These are phyloP conservation scores for Aspergillus caelatus DNA, from an alignment of 2,329 filamentous ascomycete species.

Conservation along the genomic window DNA sequence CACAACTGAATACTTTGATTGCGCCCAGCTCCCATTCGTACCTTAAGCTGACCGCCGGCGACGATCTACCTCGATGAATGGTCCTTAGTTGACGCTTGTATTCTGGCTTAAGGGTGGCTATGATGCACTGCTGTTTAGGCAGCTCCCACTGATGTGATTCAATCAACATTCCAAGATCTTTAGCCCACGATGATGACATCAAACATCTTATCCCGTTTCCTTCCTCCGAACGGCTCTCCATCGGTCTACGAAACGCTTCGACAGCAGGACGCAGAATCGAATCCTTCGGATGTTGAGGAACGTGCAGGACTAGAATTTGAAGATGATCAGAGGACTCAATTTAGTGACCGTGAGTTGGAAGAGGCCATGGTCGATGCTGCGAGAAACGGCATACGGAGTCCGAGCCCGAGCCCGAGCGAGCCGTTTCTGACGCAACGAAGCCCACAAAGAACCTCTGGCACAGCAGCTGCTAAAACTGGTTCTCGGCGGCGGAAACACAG, in stretches of 20 bases:
- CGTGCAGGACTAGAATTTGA: slow-evolving; percentile 53
- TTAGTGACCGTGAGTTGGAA: slow-evolving; percentile 61
- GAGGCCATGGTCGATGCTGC: slow-evolving; percentile 56
- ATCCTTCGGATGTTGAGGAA: slow-evolving; percentile 49
- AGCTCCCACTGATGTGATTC: slow-evolving; percentile 10
- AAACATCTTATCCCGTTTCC: slow-evolving; percentile 45
- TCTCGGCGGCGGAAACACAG: slow-evolving; percentile 31
- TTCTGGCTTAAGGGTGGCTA: slow-evolving; percentile 15
- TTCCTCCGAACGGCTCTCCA: slow-evolving; percentile 53
- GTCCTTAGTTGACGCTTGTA: slow-evolving; percentile 12
- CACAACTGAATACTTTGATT: neutral
- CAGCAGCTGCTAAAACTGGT: slow-evolving; percentile 18
- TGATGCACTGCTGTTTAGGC: slow-evolving; percentile 15
- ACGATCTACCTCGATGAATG: slow-evolving; percentile 14
- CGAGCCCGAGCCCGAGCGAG: slow-evolving; percentile 47
- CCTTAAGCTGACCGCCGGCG: neutral
- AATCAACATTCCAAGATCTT: neutral
- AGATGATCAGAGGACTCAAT: slow-evolving; percentile 52
- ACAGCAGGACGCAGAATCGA: slow-evolving; percentile 49
- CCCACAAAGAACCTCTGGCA: slow-evolving; percentile 24
- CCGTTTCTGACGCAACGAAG: slow-evolving; percentile 39
- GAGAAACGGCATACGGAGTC: slow-evolving; percentile 47
- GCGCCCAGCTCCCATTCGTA: neutral
- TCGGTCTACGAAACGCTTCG: slow-evolving; percentile 53
- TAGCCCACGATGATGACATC: slow-evolving; percentile 44